Base-by-base conservation (phyloP, 1,139 yeast species). In the Pichia sp. region DNA sequence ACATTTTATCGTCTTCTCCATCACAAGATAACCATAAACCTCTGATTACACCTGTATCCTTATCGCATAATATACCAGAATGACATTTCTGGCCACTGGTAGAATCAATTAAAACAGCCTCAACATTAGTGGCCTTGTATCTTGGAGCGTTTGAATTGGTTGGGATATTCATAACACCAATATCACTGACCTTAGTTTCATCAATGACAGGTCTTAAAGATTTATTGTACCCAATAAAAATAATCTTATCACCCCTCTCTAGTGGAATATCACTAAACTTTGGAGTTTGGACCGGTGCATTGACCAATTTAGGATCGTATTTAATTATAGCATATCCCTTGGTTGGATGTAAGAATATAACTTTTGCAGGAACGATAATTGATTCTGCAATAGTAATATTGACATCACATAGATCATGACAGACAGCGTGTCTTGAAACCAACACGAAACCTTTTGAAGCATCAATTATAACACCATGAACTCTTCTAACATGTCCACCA, bases 301-400 rank as follows among this genome's bases (percentile, higher is more conserved):
- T 69, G 29, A 88, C 86, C 46, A 85, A 66, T 3, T 68, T 58
- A 9, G 96, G 92, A 59, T 90, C 95, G 60, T 86, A 90, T 60
- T 85, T 78, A 34, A 88, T 71, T 45, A 90, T 78, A 1, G 95
- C 90, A 63, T 85, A 87, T 56, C 88, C 88, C 56, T 84, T 87
- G 44, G 85, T 79, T 33, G 97, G 97, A 59, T 90, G 97, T 56
- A 87, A 68, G 56, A 87, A 88, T 29, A 81, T 81, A 29, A 87
- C 92, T 50, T 79, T 72, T 0, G 84, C 97, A 0, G 95, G 88
- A 27, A 88, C 75, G 53, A 83, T 80, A 27, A 86, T 77, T 2
- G 95, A 82, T 53, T 88, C 96, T 4, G 96, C 95, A 59, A 90
- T 79, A 3, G 90, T 79, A 29, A 90, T 73, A 44, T 79, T 72